Conservation (phyloP, 108 stramenopile genomes). For the Skeletonema tropicum region DNA sequence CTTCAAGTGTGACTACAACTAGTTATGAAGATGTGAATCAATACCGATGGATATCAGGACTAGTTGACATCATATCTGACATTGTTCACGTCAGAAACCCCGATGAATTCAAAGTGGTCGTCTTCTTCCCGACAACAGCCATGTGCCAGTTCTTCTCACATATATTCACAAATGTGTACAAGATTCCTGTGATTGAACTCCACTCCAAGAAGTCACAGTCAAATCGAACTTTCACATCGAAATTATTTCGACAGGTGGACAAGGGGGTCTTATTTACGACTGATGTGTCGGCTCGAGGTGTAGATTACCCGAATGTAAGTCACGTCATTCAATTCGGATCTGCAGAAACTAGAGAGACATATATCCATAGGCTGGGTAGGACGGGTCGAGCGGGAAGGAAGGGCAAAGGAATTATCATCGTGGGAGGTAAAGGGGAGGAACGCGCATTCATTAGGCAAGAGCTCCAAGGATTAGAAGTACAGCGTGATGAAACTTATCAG, state of each 20-base stretch:
- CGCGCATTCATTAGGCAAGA: conserved; percentile 27
- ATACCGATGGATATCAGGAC: conserved; percentile 35
- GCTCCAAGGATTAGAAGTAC: conserved; percentile 41
- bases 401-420: conserved; percentile 52
- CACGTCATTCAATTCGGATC: conserved; percentile 77
- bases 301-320: conserved; percentile 84
- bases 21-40: conserved; percentile 7
- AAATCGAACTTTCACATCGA: conserved; percentile 58
- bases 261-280: conserved; percentile 69
- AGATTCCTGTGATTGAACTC: conserved; percentile 73
- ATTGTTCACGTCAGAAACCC: conserved; percentile 68
- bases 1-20: conserved; percentile 83
- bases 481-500: conserved; percentile 36
- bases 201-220: conserved; percentile 80
- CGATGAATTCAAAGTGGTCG: conserved; percentile 80
- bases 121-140: conserved; percentile 84
- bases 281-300: conserved; percentile 84
- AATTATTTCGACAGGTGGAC: conserved; percentile 57
- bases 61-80: conserved; percentile 47
- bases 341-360: conserved; percentile 75
- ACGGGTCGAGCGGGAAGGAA: conserved; percentile 78
- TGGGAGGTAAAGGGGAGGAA: conserved; percentile 24
- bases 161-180: conserved; percentile 61
- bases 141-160: conserved; percentile 67
- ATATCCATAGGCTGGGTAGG: conserved; percentile 85